Conservation (phyloP, 2,329 filamentous ascomycete species). For the Emergomyces pasteurianus region DNA sequence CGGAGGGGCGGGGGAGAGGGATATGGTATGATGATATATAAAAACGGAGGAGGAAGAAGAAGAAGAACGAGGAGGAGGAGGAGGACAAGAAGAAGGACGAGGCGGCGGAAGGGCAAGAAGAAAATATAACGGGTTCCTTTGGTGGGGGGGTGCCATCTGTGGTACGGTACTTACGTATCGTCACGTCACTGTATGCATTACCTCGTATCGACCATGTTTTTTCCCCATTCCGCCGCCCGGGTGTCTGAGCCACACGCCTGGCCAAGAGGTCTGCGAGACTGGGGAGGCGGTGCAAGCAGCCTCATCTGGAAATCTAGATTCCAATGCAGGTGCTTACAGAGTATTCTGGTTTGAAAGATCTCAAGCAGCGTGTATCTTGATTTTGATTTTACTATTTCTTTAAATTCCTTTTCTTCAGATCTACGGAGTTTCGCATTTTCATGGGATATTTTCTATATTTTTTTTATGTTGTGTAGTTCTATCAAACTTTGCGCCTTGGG, state of each 20-base stretch:
- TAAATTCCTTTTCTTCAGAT: no score
- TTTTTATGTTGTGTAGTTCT: neutral
- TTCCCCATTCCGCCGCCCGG: no score
- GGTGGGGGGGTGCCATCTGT: neutral
- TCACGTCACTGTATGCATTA: neutral
- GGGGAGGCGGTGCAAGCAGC: neutral
- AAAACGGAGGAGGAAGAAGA: constrained; percentile 11
- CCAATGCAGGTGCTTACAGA: no score
- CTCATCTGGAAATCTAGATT: no score
- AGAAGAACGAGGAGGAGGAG: constrained; percentile 11
- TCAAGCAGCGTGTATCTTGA: no score
- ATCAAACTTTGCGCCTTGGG: neutral
- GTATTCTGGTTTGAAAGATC: no score
- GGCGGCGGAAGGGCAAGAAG: neutral
- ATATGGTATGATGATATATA: constrained; percentile 5
- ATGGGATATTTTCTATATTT: neutral
- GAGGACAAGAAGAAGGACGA: no score
- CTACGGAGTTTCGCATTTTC: no score
- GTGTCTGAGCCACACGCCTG: neutral
- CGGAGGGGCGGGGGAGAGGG: neutral
- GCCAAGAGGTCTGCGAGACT: no score
- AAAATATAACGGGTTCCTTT: neutral
- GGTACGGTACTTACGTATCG: neutral
- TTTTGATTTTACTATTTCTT: no score
- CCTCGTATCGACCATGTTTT: no score